Evolutionary conservation across 345 rosid species (phyloP).

Genomic region (Eucalyptus victrix): DNA sequence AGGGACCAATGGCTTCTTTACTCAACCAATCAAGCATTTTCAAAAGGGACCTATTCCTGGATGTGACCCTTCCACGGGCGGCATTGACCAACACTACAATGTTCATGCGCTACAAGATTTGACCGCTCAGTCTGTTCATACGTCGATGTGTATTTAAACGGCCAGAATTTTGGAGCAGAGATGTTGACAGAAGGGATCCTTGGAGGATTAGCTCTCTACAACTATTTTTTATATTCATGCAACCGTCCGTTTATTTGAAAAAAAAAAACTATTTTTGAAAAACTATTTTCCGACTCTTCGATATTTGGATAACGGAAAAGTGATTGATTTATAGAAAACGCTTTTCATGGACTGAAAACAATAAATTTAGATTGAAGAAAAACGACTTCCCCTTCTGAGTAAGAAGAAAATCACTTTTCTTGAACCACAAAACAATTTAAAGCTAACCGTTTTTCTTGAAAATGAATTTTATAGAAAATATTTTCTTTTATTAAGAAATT

Average conservation of each 20-base stretch:
- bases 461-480: neutral
- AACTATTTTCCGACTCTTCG: accelerated
- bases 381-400: neutral
- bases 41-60: neutral
- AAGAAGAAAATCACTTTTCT: neutral
- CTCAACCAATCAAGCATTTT: neutral
- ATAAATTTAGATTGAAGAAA: neutral
- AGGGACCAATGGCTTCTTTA: neutral
- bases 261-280: neutral
- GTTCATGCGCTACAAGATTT: neutral
- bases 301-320: no score
- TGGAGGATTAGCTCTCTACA: neutral
- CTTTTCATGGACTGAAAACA: neutral
- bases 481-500: neutral
- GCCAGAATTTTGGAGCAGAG: neutral
- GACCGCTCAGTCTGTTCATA: neutral
- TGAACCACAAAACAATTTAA: neutral
- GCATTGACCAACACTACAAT: neutral
- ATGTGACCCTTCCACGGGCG: neutral
- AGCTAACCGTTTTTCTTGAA: neutral
- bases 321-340: neutral
- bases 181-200: neutral
- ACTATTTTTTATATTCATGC: neutral
- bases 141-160: neutral
- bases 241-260: neutral